Base-by-base conservation (phyloP, 345 rosid genomes). In the Citrus cavaleriei region DNA sequence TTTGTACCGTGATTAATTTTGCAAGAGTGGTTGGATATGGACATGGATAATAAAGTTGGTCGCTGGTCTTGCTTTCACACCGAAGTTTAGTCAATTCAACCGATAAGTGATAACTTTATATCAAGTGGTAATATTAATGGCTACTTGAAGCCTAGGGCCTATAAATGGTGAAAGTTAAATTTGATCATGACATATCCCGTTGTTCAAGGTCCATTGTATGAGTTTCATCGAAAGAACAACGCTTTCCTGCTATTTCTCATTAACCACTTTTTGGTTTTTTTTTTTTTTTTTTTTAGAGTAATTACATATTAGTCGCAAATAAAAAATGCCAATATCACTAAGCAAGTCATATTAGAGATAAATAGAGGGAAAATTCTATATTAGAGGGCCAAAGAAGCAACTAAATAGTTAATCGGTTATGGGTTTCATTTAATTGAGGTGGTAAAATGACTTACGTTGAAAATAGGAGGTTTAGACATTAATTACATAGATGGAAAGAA, bases 21-120 rank as follows among this genome's bases (percentile, higher is more conserved):
- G 73, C 79, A 37, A 57, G 30, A 55, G 66, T 34, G 32, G 51
- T 5, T 27, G 27, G 28, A 28, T 28, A 12, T n/a, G 35, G 79
- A 55, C 72, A 14, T 12, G 16, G 18, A n/a, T 51, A 13, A 55
- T 6, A 57, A 68, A 37, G 40, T 14, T 27, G 73, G 73, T 76
- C 79, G 4, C 6, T 2, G 37, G 21, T 19, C 32, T 35, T 25
- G 67, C 40, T 30, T 49, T 49, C 21, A 13, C 10, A 42, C n/a
- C 10, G 10, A 21, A 22, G 57, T 40, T 57, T 19, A 77, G 67
- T 77, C 73, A 68, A 67, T 77, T 77, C 66, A 77, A 76, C 35
- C 2, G 7, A 51, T 51, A 12, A 42, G 42, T 40, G 3, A 10
- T 14, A 14, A 49, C 64, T 32, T 61, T 77, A 54, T 67, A 67